phyloP scores from a whole-genome alignment of 176 grass and related monocot genomes.

The Cenchrus fungigraminus region DNA sequence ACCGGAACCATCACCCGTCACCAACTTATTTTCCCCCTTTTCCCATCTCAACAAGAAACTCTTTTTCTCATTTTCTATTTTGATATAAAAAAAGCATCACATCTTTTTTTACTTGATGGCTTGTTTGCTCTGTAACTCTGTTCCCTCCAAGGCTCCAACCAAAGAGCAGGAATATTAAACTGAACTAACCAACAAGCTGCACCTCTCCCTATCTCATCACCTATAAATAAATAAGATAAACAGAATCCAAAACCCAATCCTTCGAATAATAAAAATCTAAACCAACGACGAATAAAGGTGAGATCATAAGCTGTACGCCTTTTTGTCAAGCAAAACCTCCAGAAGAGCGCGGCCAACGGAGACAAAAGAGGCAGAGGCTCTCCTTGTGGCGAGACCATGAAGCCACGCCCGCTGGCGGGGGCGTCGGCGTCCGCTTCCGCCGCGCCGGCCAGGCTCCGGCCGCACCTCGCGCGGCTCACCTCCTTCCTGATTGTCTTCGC shows the following conservation, averaged over 20 bases:
- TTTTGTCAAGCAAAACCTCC: too few species aligned
- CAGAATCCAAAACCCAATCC: slow-evolving; percentile 1
- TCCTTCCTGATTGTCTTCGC: slow-evolving; percentile 70
- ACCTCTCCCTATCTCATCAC: neutral
- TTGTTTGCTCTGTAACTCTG: neutral
- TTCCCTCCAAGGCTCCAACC: neutral
- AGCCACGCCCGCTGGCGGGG: slow-evolving; percentile 29
- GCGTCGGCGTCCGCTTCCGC: slow-evolving; percentile 1
- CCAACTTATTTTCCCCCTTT: neutral
- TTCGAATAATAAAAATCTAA: neutral
- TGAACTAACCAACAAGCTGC: neutral
- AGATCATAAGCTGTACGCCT: neutral
- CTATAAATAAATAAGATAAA: neutral
- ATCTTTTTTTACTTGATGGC: neutral
- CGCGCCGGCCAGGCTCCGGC: slow-evolving; percentile 31
- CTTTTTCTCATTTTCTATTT: too few species aligned
- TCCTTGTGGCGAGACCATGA: slow-evolving; percentile 58
- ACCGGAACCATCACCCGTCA: slow-evolving; percentile 15
- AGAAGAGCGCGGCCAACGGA: too few species aligned
- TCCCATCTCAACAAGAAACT: neutral
- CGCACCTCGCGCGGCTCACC: slow-evolving; percentile 47
- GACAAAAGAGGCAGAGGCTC: neutral
- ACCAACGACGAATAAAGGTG: slow-evolving; percentile 9
- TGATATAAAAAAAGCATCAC: neutral
- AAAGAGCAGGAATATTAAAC: neutral